Base-by-base conservation (phyloP, 2,329 filamentous ascomycete species). In the Colletotrichum sp. region DNA sequence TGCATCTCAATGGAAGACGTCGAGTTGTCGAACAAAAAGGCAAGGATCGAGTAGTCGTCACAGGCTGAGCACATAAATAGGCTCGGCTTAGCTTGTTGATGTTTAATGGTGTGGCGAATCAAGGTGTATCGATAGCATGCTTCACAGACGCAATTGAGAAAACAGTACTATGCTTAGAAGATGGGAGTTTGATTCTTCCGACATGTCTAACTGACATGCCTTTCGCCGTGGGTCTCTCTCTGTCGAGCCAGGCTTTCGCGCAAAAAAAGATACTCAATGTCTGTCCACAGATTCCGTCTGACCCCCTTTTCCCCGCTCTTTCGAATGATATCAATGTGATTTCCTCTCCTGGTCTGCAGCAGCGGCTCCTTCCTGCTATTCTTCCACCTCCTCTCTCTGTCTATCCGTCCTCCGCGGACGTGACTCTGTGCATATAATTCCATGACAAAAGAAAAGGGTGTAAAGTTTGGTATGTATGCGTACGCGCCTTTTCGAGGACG, bases 361-460 rank as follows among this genome's bases (percentile, higher is more conserved):
- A 52, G 43, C 43, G 43, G 43, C 43, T 52, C 43, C 43, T 52
- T 52, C 43, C 43, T 52, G 43, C 43, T 24, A 21, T 52, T 68
- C 21, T 48, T 32, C 12, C 32, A 57, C 71, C 64, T 36, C 59
- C 30, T 60, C 7, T 39, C 61, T 75, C 34, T 55, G 48, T 61
- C 65, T 61, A 52, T 60, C 64, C 57, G 59, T 9, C 21, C 57
- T 15, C 24, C 61, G 32, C 63, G 48, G 59, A 34, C 67, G 59
- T 61, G 34, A 59, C 63, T 52, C 48, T 16, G 30, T 12, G 24
- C 24, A 55, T 30, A 72, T 43, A 63, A 30, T 26, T 52, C 43
- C 55, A 36, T 26, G 55, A 78, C 77, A 78, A 78, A 78, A 69
- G 75, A 75, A 72, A 78, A 18, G 32, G 61, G 30, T 63, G 30